Base-by-base conservation (phyloP, 2,329 filamentous ascomycete species). In the Beauveria medogensis region DNA sequence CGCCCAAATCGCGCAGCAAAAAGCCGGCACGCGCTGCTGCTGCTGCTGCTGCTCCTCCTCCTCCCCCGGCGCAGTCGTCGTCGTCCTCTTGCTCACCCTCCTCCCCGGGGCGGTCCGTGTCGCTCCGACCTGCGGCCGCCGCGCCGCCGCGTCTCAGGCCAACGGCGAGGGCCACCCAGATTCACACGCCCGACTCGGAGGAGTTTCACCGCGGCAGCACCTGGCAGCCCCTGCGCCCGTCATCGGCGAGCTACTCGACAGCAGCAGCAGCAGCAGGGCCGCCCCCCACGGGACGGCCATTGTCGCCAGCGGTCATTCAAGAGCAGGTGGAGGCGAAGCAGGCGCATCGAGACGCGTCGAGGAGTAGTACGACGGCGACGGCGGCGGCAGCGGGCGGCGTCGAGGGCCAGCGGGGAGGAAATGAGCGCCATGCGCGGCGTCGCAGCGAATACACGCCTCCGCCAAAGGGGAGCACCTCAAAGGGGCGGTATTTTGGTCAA, bases 401-500 rank as follows among this genome's bases (percentile, higher is more conserved):
- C 22, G 52, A 43, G 22, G 18, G 18, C 3, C 37, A 5, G 3
- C 37, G 18, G 34, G 2, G 20, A 1, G 51, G 14, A 3, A 30
- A 26, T 18, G 22, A 5, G 34, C 28, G 22, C 6, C 37, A 22
- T 6, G 30, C 37, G 53, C 53, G 37, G 10, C 43, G 10, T 37
- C 55, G 20, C 34, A 61, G 28, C 37, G 40, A 47, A n/a, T 53
- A 18, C 50, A 41, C 41, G 4, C 62, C 64, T 10, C 66, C 68
- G 3, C 66, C 68, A 55, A 70, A 68, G 18, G 74, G 75, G 1
- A 71, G 69, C 5, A 67, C 79, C 16, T 75, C 74, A 37, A 80
- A 80, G 65, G 76, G 74, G 3, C 69, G 76, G 5, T 79, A 78
- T 64, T 75, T 78, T 54, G 77, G 76, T 0, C 76, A 79, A 58